A percentile compares a stretch with the other conserved stretches of the same genome.
phyloP scores from a whole-genome alignment of 495 filamentous ascomycete species.

The Penicillium macrosclerotiorum region DNA sequence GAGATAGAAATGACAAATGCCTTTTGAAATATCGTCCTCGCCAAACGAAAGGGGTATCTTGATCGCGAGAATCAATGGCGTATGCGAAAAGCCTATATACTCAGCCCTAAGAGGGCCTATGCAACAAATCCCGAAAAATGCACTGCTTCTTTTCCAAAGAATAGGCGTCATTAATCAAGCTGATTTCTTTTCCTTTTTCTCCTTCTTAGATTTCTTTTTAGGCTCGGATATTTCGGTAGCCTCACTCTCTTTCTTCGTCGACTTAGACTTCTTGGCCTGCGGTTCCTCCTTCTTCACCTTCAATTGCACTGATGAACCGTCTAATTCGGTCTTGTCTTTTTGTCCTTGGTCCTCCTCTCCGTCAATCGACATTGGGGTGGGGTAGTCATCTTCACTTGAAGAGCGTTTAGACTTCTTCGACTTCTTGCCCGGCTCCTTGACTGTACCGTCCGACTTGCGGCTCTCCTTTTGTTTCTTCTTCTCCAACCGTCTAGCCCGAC shows the following conservation, averaged over 20 bases:
- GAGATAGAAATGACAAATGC: neutral
- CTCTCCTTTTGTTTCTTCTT: slow-evolving; percentile 28
- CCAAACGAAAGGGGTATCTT: slow-evolving; percentile 37
- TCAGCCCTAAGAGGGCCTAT: slow-evolving; percentile 8
- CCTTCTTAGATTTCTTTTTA: slow-evolving; percentile 32
- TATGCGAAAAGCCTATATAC: slow-evolving; percentile 18
- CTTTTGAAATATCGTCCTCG: slow-evolving; percentile 3
- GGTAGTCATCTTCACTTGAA: slow-evolving; percentile 32
- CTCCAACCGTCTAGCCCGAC: slow-evolving; percentile 21
- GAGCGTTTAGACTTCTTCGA: slow-evolving; percentile 20
- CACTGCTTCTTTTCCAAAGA: neutral
- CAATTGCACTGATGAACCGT: slow-evolving; percentile 17
- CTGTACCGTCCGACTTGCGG: slow-evolving; percentile 27
- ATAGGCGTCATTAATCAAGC: slow-evolving; percentile 9
- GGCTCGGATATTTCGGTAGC: slow-evolving; percentile 8
- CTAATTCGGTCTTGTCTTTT: slow-evolving; percentile 11
- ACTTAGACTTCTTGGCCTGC: slow-evolving; percentile 24
- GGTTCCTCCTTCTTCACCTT: slow-evolving; percentile 26
- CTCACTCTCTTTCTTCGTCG: slow-evolving; percentile 37
- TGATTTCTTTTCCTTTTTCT: slow-evolving; percentile 33
- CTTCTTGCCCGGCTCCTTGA: slow-evolving; percentile 21
- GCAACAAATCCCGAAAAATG: neutral
- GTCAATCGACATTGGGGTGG: slow-evolving; percentile 41
- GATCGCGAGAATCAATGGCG: slow-evolving; percentile 26
- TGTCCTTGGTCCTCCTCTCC: slow-evolving; percentile 17